Evolutionary conservation across 2,329 filamentous ascomycete species (phyloP), one percentile per base, ranked within the genome.

Genomic region (Stachybotrys chartarum): DNA sequence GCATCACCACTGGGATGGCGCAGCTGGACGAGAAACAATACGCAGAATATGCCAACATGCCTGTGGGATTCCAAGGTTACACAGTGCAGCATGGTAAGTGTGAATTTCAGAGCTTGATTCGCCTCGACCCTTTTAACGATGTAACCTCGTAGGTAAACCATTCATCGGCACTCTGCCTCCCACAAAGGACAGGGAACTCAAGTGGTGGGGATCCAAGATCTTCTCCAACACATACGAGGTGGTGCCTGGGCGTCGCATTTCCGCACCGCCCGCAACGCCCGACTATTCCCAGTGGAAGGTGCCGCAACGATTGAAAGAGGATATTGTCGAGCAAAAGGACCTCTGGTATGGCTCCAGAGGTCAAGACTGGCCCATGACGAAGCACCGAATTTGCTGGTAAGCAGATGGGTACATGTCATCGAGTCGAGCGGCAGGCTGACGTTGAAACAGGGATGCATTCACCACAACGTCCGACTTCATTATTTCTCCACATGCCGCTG

Each of bases 371-470:
- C 77, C 80, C 58, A 78, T 84, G 68, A 78, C 79, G 55, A 81
- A 85, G 63, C 79, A 85, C 63, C 77, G 85, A 6, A 82, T 87
- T 56, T 87, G 84, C 76, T 88, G 85, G 84, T 86, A 67, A 67
- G 79, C 70, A 6, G 47, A 46, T 31, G 42, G 24, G 53, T 24
- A 42, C 57, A 24, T 4, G 24, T 24, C 24, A 24, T 24, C 24
- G 4, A 24, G 24, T 16, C 24, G 18, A 47, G 39, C 17, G 18
- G 24, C 35, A 45, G 17, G 55, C 58, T 59, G 31, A 59, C 57
- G 16, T 14, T 24, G 6, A 32, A 39, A 50, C 54, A 87, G 84
- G 85, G 85, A 87, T 59, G 84, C 83, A 10, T 81, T 86, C 61
- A 85, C 83, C 0, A 77, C 81, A 3, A 82, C 74, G 63, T 74